phyloP scores from a whole-genome alignment of 768 basidiomycete genomes.

The Mycena latifolia region DNA sequence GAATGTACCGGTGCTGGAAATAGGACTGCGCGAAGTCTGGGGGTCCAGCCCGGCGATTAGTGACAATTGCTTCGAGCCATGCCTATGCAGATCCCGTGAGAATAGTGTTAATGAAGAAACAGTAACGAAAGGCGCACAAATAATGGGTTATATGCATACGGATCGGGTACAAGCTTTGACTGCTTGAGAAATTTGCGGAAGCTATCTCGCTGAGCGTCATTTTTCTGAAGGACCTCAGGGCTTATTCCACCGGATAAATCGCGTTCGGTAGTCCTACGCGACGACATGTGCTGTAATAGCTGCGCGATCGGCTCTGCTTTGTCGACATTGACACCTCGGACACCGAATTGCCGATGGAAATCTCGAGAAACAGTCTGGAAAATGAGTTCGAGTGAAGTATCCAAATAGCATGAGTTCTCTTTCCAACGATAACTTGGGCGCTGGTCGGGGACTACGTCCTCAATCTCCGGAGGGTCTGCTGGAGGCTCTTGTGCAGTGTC shows the following conservation, averaged over 20 bases:
- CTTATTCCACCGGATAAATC: background rate
- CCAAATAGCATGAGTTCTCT: background rate
- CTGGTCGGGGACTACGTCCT: no score
- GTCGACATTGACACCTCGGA: background rate
- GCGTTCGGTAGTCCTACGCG: background rate
- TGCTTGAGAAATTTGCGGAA: background rate
- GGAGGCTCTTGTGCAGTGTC: no score
- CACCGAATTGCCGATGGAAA: background rate
- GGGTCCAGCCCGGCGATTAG: background rate
- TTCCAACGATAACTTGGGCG: slow-evolving; percentile 7
- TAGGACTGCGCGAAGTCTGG: background rate
- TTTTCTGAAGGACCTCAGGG: background rate
- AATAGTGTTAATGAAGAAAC: background rate
- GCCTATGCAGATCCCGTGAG: background rate
- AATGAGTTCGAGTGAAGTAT: background rate
- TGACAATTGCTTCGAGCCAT: background rate
- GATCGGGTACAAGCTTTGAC: background rate
- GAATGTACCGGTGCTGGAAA: background rate
- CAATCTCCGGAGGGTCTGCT: no score
- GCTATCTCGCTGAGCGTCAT: background rate
- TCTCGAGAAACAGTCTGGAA: background rate
- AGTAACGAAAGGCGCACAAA: background rate
- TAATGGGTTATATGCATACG: slow-evolving; percentile 6
- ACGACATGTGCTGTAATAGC: background rate
- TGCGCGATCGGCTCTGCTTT: background rate